phyloP scores from a whole-genome alignment of 1,284 basidiomycete genomes.

The Boletus smithii region DNA sequence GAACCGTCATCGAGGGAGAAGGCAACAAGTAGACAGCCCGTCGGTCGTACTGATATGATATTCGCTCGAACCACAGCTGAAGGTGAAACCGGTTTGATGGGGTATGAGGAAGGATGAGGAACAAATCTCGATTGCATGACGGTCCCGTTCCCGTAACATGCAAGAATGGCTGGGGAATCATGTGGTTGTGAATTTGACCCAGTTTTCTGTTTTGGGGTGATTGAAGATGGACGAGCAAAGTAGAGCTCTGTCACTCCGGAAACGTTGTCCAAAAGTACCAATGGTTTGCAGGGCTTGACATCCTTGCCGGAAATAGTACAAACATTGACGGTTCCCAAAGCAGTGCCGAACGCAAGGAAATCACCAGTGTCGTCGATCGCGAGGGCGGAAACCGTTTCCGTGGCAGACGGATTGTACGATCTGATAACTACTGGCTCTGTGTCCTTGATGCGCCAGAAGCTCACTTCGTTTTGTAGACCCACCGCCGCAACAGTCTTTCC shows the following conservation, averaged over 20 bases:
- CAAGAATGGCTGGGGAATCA: constrained; percentile 41
- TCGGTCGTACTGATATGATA: constrained; percentile 45
- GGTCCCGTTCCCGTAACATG: constrained; percentile 56
- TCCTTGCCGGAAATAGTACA: constrained; percentile 49
- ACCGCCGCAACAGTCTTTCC: constrained; percentile 65
- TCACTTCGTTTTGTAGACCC: constrained; percentile 74
- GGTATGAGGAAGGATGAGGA: constrained; percentile 36
- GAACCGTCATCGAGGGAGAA: constrained; percentile 63
- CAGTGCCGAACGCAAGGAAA: constrained; percentile 62
- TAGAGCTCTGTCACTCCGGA: constrained; percentile 35
- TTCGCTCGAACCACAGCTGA: constrained; percentile 46
- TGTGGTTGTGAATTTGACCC: constrained; percentile 34
- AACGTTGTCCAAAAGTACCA: constrained; percentile 36
- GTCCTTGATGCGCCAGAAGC: constrained; percentile 56
- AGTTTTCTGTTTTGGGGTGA: constrained; percentile 19
- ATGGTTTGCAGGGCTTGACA: constrained; percentile 41
- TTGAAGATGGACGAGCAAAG: constrained; percentile 31
- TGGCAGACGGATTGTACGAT: constrained; percentile 36
- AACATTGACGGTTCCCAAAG: constrained; percentile 55
- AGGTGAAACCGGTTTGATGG: constrained; percentile 45
- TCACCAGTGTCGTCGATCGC: constrained; percentile 55
- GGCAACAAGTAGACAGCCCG: constrained; percentile 48
- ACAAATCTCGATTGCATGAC: constrained; percentile 54
- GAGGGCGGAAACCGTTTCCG: constrained; percentile 54
- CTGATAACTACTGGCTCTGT: constrained; percentile 41